Percentiles rank a stretch among this genome's conserved stretches.
Evolutionary conservation across 139 green algal genomes (phyloP).

Genomic region (Micractinium conductrix): DNA sequence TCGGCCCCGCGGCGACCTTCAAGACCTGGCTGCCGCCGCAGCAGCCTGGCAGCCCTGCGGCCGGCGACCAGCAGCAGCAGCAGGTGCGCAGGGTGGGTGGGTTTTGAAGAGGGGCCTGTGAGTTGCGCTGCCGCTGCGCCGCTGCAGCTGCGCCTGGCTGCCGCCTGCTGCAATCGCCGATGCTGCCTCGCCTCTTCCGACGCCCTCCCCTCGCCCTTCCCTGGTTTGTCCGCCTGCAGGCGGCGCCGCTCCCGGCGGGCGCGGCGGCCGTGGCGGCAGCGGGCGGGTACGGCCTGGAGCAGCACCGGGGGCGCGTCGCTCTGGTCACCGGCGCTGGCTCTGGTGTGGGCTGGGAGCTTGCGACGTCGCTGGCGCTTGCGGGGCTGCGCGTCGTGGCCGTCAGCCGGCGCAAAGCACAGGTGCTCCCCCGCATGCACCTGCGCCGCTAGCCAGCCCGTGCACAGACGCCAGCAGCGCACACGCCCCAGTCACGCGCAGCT

Average conservation of each 20-base stretch:
- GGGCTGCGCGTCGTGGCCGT: constrained; percentile 85
- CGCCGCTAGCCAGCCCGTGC: not conserved
- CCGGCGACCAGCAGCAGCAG: not conserved
- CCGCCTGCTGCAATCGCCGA: too few relatives aligned
- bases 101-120: not conserved
- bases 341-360: constrained; percentile 77
- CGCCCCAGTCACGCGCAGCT: too few relatives aligned
- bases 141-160: not conserved
- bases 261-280: constrained; percentile 15
- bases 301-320: constrained; percentile 73
- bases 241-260: not conserved
- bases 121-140: not conserved
- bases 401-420: constrained; percentile 65
- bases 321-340: constrained; percentile 82
- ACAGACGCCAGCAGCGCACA: too few relatives aligned
- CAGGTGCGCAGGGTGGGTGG: not conserved
- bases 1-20: constrained; percentile 6
- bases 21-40: constrained; percentile 19
- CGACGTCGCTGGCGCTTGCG: constrained; percentile 60
- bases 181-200: not conserved
- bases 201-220: not conserved
- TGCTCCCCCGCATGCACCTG: not conserved
- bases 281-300: constrained; percentile 37
- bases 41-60: not conserved
- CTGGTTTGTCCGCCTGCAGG: not conserved